These are phyloP conservation scores for Vitis vinifera DNA, from an alignment of 164 flowering plant species.

Conservation along the genomic window ASM3070453v1 NC_081821.1:12001501-12002000, in stretches of 20 bases:
- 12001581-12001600: constrained; percentile 34
- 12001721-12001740: background rate
- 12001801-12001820: constrained; percentile 9
- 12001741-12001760: constrained; percentile 14
- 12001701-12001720: constrained; percentile 23
- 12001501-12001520: constrained; percentile 22
- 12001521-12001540: constrained; percentile 14
- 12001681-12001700: constrained; percentile 23
- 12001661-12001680: constrained; percentile 8
- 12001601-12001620: constrained; percentile 6
- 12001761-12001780: constrained; percentile 18
- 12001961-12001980: constrained; percentile 12
- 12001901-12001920: constrained; percentile 20
- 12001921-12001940: constrained; percentile 17
- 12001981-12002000: constrained; percentile 1
- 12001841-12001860: constrained; percentile 16
- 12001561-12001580: constrained; percentile 26
- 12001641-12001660: constrained; percentile 23
- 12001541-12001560: background rate
- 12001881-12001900: constrained; percentile 7
- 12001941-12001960: constrained; percentile 9
- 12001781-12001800: constrained; percentile 12
- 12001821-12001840: constrained; percentile 6
- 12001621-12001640: constrained; percentile 24
- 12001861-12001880: background rate